These are phyloP conservation scores for Teunomyces aglyptinius DNA, from an alignment of 805 yeast genomes.

Conservation along the genomic window DNA sequence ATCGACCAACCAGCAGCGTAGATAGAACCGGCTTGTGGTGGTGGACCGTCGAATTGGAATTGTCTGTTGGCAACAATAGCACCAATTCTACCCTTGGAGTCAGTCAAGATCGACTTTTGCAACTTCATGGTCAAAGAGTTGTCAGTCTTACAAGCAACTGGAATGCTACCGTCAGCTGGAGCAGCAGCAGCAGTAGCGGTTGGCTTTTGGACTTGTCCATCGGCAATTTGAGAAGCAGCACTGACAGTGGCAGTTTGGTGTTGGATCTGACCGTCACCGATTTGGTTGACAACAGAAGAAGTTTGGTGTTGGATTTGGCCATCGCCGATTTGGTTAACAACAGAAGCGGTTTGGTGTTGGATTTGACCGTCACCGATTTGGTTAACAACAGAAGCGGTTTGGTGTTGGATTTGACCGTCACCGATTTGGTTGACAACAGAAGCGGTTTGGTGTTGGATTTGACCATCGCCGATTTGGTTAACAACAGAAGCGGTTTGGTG, in stretches of 20 bases:
- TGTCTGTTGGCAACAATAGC: constrained; percentile 81
- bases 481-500: constrained; percentile 33
- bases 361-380: constrained; percentile 51
- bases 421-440: constrained; percentile 40
- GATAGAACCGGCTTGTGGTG: constrained; percentile 60
- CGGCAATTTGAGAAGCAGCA: constrained; percentile 25
- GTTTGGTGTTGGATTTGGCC: constrained; percentile 33
- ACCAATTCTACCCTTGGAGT: constrained; percentile 66
- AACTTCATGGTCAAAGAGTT: constrained; percentile 55
- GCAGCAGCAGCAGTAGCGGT: constrained; percentile 12
- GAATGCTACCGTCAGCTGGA: constrained; percentile 6
- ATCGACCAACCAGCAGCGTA: constrained; percentile 31
- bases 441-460: constrained; percentile 26
- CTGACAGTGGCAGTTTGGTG: constrained; percentile 19
- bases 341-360: constrained; percentile 31
- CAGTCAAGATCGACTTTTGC: constrained; percentile 51
- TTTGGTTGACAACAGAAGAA: constrained; percentile 12
- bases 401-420: constrained; percentile 48
- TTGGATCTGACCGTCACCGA: constrained; percentile 32
- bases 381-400: constrained; percentile 43
- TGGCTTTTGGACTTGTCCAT: constrained; percentile 32
- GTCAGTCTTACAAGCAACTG: constrained; percentile 19
- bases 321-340: constrained; percentile 25
- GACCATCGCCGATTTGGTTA: constrained; percentile 26
- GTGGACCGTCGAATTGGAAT: constrained; percentile 77